phyloP scores from a whole-genome alignment of 331 rosid species.

The Phaseolus coccineus region DNA sequence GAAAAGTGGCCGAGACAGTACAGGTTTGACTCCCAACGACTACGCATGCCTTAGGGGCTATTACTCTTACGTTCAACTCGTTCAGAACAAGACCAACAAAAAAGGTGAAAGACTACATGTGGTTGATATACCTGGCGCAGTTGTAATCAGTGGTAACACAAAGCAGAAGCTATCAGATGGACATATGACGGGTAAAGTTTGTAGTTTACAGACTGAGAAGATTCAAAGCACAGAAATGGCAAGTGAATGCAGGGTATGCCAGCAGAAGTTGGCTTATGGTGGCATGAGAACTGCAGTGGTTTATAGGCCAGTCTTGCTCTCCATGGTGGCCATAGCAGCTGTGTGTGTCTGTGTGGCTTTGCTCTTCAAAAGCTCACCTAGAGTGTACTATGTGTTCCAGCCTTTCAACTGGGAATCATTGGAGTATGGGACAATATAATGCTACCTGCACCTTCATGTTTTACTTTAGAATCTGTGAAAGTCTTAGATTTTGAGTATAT shows the following conservation, averaged over 20 bases:
- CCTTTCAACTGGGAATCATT: conserved; percentile 93
- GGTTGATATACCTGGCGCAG: conserved; percentile 66
- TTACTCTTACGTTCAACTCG: conserved; percentile 72
- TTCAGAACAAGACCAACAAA: conserved; percentile 66
- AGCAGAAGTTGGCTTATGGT: conserved; percentile 56
- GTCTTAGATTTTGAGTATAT: conserved; percentile 32
- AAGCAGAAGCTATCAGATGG: conserved; percentile 56
- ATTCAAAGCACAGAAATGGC: conserved; percentile 31
- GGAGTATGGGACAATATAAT: conserved; percentile 75
- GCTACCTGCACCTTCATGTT: conserved; percentile 24
- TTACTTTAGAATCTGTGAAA: conserved; percentile 13
- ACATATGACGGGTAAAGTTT: conserved; percentile 50
- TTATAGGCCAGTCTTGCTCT: conserved; percentile 87
- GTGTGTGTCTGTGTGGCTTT: conserved; percentile 96
- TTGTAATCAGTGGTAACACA: conserved; percentile 46
- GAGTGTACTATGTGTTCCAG: conserved; percentile 71
- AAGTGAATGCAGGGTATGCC: conserved; percentile 61
- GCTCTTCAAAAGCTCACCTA: conserved; percentile 92
- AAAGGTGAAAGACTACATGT: conserved; percentile 57
- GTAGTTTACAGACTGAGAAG: conserved; percentile 60
- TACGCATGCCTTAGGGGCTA: conserved; percentile 70
- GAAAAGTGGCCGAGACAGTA: conserved; percentile 68
- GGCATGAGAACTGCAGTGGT: conserved; percentile 57
- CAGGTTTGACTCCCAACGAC: conserved; percentile 75
- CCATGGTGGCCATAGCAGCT: conserved; percentile 93